These are phyloP conservation scores for Magnaporthiopsis poae DNA, from an alignment of 2,329 filamentous ascomycete genomes.

Conservation along the genomic window DNA sequence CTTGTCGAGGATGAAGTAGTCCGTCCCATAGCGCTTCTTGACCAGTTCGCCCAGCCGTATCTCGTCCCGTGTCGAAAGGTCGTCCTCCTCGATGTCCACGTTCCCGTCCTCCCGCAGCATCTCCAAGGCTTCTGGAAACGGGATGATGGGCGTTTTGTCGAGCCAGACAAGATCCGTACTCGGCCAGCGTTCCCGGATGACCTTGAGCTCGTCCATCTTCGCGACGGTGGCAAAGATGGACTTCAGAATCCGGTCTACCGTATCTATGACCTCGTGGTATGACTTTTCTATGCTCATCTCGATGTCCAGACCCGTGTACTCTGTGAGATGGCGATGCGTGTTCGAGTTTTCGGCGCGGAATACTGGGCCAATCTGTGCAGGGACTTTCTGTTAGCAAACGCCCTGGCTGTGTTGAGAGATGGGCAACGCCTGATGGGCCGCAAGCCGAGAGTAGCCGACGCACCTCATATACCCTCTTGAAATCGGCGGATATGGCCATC, in stretches of 20 bases:
- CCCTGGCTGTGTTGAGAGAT: background rate
- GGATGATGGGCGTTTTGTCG: slow-evolving; percentile 71
- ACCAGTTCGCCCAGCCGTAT: slow-evolving; percentile 76
- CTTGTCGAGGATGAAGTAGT: slow-evolving; percentile 91
- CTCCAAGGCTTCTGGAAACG: slow-evolving; percentile 68
- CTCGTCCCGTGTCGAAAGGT: slow-evolving; percentile 76
- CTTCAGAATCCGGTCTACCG: slow-evolving; percentile 68
- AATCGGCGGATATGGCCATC: slow-evolving; percentile 82
- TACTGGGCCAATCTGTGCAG: slow-evolving; percentile 58
- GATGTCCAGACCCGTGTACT: slow-evolving; percentile 85
- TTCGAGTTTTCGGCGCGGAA: slow-evolving; percentile 95
- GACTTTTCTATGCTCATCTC: slow-evolving; percentile 86
- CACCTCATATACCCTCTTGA: slow-evolving; percentile 72
- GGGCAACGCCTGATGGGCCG: no score
- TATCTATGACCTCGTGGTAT: slow-evolving; percentile 75
- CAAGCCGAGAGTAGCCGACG: background rate
- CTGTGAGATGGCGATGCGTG: slow-evolving; percentile 85
- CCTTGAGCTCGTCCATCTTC: slow-evolving; percentile 55
- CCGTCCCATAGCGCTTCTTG: slow-evolving; percentile 75
- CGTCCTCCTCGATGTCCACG: slow-evolving; percentile 59
- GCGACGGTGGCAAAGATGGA: slow-evolving; percentile 59
- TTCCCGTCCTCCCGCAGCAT: slow-evolving; percentile 77
- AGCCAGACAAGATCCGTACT: slow-evolving; percentile 79
- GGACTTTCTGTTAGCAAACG: background rate
- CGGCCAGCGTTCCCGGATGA: slow-evolving; percentile 74